These are phyloP conservation scores for Paraconiothyrium brasiliense DNA, from an alignment of 2,329 filamentous ascomycete species.

Conservation along the genomic window DNA sequence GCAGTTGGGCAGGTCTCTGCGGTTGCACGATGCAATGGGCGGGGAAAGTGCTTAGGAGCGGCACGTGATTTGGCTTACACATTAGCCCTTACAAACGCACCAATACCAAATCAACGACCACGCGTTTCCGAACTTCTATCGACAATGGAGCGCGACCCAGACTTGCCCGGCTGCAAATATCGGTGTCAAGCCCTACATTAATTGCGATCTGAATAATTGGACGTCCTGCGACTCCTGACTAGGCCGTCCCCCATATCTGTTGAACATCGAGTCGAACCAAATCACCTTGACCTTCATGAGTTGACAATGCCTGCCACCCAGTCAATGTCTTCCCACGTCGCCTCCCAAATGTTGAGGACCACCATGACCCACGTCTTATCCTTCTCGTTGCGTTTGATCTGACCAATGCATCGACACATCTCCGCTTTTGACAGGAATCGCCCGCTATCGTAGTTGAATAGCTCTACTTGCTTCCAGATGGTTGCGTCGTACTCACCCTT, in stretches of 20 bases:
- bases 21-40: slow-evolving; percentile 12
- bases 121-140: neutral
- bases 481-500: slow-evolving; percentile 53
- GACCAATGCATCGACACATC: slow-evolving; percentile 61
- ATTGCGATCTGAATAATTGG: neutral
- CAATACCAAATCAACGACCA: slow-evolving; percentile 19
- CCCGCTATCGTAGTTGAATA: slow-evolving; percentile 59
- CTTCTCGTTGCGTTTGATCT: slow-evolving; percentile 55
- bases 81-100: slow-evolving; percentile 16
- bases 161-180: neutral
- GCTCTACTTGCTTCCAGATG: slow-evolving; percentile 56
- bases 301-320: slow-evolving; percentile 58
- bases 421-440: slow-evolving; percentile 53
- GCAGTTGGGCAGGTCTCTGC: slow-evolving; percentile 10
- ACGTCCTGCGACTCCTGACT: neutral
- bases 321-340: slow-evolving; percentile 64
- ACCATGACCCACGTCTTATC: slow-evolving; percentile 54
- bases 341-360: slow-evolving; percentile 62
- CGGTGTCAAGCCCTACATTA: neutral
- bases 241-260: neutral
- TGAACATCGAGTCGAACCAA: neutral
- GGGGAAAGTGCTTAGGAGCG: slow-evolving; percentile 15
- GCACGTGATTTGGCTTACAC: slow-evolving; percentile 14
- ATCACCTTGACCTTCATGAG: slow-evolving; percentile 19
- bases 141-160: neutral